phyloP scores from a whole-genome alignment of 495 filamentous ascomycete genomes.

The Tuber melanosporum region DNA sequence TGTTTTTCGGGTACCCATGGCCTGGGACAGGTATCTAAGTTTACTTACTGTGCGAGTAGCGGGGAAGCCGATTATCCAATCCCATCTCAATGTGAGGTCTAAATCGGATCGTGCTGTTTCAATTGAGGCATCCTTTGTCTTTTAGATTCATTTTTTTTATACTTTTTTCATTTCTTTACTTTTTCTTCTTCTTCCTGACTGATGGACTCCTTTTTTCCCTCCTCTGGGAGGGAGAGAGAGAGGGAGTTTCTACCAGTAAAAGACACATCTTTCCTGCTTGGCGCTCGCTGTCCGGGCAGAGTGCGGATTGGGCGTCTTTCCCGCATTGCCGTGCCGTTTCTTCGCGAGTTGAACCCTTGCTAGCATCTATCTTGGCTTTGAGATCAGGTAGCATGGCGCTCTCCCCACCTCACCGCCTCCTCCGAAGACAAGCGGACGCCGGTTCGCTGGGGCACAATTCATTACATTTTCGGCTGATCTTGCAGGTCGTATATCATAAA shows the following conservation, averaged over 20 bases:
- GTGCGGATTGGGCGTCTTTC: slow-evolving; percentile 10
- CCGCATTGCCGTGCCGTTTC: slow-evolving; percentile 12
- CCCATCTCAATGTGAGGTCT: not conserved
- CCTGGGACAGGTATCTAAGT: not conserved
- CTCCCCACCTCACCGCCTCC: slow-evolving; percentile 5
- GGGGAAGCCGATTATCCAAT: not conserved
- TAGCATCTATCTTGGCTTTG: slow-evolving; percentile 12
- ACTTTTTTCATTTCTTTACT: not conserved
- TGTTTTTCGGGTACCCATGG: too few relatives aligned
- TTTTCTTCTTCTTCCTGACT: not conserved
- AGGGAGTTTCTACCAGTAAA: not conserved
- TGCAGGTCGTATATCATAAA: not conserved
- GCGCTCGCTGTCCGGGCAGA: not conserved
- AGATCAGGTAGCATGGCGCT: slow-evolving; percentile 18
- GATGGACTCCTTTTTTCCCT: not conserved
- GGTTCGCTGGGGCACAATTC: not conserved
- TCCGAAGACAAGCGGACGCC: not conserved
- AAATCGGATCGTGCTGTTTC: not conserved
- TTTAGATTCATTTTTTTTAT: not conserved
- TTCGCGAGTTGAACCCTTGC: slow-evolving; percentile 27
- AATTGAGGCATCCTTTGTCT: not conserved
- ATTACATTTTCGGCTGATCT: not conserved
- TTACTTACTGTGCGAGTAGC: not conserved
- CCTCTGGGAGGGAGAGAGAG: not conserved
- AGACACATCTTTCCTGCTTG: not conserved